phyloP scores from a whole-genome alignment of 352 stramenopile genomes.

The Globisporangium emineosum region DNA sequence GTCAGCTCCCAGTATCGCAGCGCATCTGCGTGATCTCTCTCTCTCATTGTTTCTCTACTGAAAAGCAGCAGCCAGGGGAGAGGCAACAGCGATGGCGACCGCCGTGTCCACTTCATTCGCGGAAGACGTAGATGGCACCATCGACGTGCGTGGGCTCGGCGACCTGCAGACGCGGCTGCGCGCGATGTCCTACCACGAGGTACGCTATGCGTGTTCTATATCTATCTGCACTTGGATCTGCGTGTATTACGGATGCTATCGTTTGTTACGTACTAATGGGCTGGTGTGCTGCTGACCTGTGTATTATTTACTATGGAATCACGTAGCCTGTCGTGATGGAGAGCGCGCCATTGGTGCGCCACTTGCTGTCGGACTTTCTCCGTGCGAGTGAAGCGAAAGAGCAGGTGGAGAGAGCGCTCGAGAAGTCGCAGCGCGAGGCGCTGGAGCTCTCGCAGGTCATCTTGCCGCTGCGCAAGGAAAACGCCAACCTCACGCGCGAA shows the following conservation, averaged over 20 bases:
- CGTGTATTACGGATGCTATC: constrained; percentile 3
- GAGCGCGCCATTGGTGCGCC: constrained; percentile 52
- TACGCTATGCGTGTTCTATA: not conserved
- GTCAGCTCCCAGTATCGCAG: not conserved
- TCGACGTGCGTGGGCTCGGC: constrained; percentile 46
- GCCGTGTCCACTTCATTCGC: constrained; percentile 46
- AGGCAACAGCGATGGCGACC: not conserved
- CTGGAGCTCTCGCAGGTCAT: constrained; percentile 69
- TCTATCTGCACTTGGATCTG: not conserved
- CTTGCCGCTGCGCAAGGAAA: constrained; percentile 73
- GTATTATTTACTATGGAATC: not conserved
- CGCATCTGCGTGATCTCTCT: not conserved
- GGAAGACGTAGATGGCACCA: constrained; percentile 25
- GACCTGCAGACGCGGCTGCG: constrained; percentile 59
- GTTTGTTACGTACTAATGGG: not conserved
- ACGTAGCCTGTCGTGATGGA: constrained; percentile 53
- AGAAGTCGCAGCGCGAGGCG: constrained; percentile 52
- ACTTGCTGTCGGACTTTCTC: constrained; percentile 57
- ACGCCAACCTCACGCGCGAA: constrained; percentile 61
- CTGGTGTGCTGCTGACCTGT: not conserved
- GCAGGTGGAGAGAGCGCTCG: constrained; percentile 38
- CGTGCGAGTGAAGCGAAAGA: constrained; percentile 27
- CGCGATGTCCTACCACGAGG: constrained; percentile 57
- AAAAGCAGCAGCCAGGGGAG: not conserved
- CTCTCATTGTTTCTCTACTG: not conserved